phyloP scores from a whole-genome alignment of 2,329 filamentous ascomycete species.

The Fusarium aywerte region DNA sequence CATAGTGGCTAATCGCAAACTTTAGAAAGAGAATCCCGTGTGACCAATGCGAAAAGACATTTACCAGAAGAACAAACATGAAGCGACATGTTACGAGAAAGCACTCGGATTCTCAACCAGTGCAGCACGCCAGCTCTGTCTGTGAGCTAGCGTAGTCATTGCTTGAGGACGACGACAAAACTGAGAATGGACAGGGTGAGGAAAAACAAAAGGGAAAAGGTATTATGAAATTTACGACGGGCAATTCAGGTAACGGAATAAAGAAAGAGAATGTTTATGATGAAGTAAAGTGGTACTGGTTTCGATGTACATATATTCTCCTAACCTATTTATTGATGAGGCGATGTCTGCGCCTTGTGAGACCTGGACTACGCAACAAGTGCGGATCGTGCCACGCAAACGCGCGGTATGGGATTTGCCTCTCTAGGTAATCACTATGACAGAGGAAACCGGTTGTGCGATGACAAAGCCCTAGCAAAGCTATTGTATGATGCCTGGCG shows the following conservation, averaged over 20 bases:
- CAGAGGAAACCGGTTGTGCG: background rate
- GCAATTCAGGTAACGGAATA: background rate
- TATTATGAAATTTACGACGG: background rate
- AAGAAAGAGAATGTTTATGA: too few relatives aligned
- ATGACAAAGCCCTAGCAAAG: background rate
- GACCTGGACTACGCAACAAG: background rate
- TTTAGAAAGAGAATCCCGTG: background rate
- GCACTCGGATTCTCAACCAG: fast-evolving
- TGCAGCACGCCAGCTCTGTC: background rate
- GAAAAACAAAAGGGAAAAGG: background rate
- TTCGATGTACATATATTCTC: too few relatives aligned
- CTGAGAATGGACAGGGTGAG: too few relatives aligned
- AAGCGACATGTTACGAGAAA: background rate
- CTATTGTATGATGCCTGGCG: background rate
- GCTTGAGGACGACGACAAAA: too few relatives aligned
- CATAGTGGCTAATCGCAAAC: fast-evolving
- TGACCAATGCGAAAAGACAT: fast-evolving
- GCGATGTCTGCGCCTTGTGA: background rate
- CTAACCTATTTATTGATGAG: fast-evolving
- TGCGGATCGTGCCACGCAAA: background rate
- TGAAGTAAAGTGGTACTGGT: too few relatives aligned
- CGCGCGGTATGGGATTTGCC: background rate
- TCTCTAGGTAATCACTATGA: background rate
- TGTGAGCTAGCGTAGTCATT: background rate
- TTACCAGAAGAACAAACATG: background rate